Conservation (phyloP, 805 yeast genomes). For the Saccharomycopsis synnaedendra region DNA sequence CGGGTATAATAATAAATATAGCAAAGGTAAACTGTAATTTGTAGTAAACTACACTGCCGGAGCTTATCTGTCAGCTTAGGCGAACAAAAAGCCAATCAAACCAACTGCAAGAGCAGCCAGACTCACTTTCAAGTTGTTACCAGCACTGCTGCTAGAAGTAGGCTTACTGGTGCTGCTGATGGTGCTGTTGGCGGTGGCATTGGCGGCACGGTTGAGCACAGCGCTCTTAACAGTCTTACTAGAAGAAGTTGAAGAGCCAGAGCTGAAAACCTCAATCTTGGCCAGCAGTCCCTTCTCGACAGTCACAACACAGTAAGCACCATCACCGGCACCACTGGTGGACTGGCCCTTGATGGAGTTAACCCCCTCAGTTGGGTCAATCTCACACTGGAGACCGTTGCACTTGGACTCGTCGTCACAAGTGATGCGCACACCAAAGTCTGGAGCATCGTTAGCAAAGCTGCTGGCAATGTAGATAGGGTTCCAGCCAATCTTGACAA, state of each 20-base stretch:
- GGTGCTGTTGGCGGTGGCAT: constrained; percentile 1
- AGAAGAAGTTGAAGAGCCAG: constrained; percentile 9
- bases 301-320: constrained; percentile 73
- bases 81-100: neutral
- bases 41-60: no score
- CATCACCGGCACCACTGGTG: constrained; percentile 49
- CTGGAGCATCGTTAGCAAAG: constrained; percentile 44
- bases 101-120: neutral
- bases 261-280: constrained; percentile 56
- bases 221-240: neutral
- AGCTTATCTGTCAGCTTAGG: no score
- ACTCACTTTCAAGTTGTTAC: neutral
- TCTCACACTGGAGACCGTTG: constrained; percentile 69
- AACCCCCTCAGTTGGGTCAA: constrained; percentile 60
- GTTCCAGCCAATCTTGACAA: constrained; percentile 83
- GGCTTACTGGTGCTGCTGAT: neutral
- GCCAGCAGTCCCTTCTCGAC: constrained; percentile 56
- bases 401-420: constrained; percentile 65
- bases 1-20: no score
- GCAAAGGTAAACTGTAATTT: no score
- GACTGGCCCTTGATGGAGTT: constrained; percentile 40
- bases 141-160: constrained; percentile 4
- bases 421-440: constrained; percentile 59
- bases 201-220: neutral
- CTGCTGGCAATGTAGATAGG: constrained; percentile 63